Conservation (phyloP, 257 asterid species). For the Solanum bukasovii region DNA sequence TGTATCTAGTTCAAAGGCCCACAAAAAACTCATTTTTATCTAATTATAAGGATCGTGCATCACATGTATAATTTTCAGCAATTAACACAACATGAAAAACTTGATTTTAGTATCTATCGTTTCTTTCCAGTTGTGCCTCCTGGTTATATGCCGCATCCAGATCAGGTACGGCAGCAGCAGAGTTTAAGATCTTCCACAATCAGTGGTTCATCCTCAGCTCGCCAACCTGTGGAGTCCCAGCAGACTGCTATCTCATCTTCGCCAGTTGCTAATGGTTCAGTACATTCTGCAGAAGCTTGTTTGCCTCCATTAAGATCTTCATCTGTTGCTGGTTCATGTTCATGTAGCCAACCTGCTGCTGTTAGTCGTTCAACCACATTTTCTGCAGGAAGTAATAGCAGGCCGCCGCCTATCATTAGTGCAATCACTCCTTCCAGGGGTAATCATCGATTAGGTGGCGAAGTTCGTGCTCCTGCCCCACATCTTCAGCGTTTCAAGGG, state of each 20-base stretch:
- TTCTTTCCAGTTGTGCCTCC: slow-evolving; percentile 10
- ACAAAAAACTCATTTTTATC: not conserved
- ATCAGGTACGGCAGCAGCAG: not conserved
- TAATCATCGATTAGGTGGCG: not conserved
- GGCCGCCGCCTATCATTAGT: not conserved
- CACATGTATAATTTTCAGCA: not conserved
- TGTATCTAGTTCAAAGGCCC: not conserved
- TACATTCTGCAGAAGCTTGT: not conserved
- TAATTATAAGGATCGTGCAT: not conserved
- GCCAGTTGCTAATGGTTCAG: not conserved
- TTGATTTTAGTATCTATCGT: not conserved
- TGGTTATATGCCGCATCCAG: not conserved
- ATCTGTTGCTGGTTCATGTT: not conserved
- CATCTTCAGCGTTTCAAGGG: slow-evolving; percentile 8
- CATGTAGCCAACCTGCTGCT: not conserved
- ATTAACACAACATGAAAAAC: not conserved
- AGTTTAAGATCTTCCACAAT: not conserved
- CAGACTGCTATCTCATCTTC: not conserved
- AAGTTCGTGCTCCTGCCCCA: slow-evolving; percentile 7
- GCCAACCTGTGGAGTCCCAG: not conserved
- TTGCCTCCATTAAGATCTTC: not conserved
- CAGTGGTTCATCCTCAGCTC: not conserved
- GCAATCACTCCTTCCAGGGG: slow-evolving; percentile 6
- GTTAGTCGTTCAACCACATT: not conserved
- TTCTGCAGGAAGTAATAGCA: not conserved